phyloP scores from a whole-genome alignment of 169 alveolate genomes.

The Eimeria sp. region DNA sequence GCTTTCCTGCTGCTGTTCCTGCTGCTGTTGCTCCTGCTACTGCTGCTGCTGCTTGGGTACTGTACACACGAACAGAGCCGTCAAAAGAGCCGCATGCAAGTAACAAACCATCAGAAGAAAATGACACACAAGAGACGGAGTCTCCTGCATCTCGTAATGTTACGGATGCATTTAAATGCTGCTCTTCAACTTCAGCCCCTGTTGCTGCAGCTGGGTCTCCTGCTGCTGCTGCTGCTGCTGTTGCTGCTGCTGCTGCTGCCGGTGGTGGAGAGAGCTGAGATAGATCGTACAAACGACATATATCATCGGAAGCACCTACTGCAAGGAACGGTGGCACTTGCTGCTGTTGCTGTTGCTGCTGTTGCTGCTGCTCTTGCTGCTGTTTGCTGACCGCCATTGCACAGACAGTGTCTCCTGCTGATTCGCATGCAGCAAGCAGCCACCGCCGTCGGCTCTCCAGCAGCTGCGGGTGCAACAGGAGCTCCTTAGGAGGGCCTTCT shows the following conservation, averaged over 20 bases:
- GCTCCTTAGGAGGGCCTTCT: background rate
- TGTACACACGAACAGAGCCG: conserved; percentile 54
- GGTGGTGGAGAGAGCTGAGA: background rate
- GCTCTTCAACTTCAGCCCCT: background rate
- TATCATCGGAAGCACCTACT: conserved; percentile 12
- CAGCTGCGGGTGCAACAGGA: conserved; percentile 28
- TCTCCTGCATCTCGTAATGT: conserved; percentile 22
- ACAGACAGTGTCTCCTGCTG: conserved; percentile 13
- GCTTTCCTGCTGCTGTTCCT: background rate
- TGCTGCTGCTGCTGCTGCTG: conserved; percentile 11
- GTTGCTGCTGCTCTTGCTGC: too few relatives aligned
- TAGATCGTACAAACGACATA: background rate
- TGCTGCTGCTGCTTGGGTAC: too few relatives aligned
- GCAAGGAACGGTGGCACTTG: background rate
- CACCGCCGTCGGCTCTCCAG: conserved; percentile 17
- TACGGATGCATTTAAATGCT: background rate
- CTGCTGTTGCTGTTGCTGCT: background rate
- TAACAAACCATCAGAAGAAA: conserved; percentile 34
- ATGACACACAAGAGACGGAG: conserved; percentile 24
- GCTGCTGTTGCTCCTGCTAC: background rate
- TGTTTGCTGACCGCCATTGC: background rate
- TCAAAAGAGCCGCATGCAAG: conserved; percentile 75
- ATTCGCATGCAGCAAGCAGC: conserved; percentile 24
- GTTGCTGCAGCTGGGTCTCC: background rate
- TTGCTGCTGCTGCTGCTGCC: background rate